Conservation (phyloP, 345 rosid species). For the Euphorbia tirucalli region DNA sequence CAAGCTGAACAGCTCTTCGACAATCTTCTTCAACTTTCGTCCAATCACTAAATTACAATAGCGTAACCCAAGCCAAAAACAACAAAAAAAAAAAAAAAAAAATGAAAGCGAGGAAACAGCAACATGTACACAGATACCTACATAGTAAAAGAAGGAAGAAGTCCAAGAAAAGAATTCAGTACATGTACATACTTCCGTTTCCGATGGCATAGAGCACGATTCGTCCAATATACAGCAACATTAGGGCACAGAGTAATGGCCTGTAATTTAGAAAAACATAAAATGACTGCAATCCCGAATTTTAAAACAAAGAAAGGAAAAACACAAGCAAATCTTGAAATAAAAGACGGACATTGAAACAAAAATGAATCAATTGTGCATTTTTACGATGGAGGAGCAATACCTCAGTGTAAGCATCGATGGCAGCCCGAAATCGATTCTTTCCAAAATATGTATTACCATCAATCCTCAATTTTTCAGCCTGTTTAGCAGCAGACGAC, state of each 20-base stretch:
- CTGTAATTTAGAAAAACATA: conserved; percentile 29
- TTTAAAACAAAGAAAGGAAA: too few relatives aligned
- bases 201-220: conserved; percentile 88
- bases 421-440: conserved; percentile 78
- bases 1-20: conserved; percentile 70
- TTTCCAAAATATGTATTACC: conserved; percentile 62
- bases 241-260: conserved; percentile 85
- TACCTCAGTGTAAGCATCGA: conserved; percentile 92
- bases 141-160: neutral
- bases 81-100: neutral
- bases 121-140: neutral
- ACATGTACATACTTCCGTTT: conserved; percentile 70
- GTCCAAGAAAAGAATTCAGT: neutral
- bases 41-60: conserved; percentile 71
- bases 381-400: neutral
- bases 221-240: conserved; percentile 82
- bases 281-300: neutral
- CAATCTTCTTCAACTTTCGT: conserved; percentile 75
- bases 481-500: conserved; percentile 52
- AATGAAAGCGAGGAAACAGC: neutral
- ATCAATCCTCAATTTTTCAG: conserved; percentile 58
- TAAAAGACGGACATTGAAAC: neutral
- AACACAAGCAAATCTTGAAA: too few relatives aligned
- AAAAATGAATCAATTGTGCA: neutral
- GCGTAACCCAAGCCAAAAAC: too few relatives aligned